Percentiles rank a stretch among this genome's conserved stretches.
Evolutionary conservation across 2,329 filamentous ascomycete species (phyloP).

Genomic region (Botrytis tulipae): DNA sequence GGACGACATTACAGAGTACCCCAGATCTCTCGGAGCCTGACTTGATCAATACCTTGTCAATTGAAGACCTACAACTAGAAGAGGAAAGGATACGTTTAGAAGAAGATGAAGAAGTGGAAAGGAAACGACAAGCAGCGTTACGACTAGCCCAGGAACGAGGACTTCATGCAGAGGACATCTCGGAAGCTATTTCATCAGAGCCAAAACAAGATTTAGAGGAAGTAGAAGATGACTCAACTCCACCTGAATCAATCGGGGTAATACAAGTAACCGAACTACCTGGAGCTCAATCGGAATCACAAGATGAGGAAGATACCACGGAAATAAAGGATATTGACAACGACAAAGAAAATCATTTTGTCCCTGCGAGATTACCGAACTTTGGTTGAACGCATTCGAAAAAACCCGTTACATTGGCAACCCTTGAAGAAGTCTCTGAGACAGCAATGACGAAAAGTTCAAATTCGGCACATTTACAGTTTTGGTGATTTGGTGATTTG

Average conservation of each 20-base stretch:
- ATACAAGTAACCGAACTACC: neutral
- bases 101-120: conserved; percentile 54
- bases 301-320: neutral
- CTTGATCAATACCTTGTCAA: conserved; percentile 45
- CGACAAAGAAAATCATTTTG: conserved; percentile 43
- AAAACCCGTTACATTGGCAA: neutral
- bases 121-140: conserved; percentile 52
- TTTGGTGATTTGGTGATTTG: conserved; percentile 47
- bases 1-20: conserved; percentile 38
- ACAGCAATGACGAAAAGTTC: conserved; percentile 71
- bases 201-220: conserved; percentile 25
- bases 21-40: conserved; percentile 39
- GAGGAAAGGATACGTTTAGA: conserved; percentile 48
- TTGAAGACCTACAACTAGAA: conserved; percentile 53
- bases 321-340: neutral
- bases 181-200: conserved; percentile 23
- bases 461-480: conserved; percentile 67
- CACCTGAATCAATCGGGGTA: neutral
- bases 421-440: neutral
- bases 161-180: conserved; percentile 42
- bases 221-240: conserved; percentile 20
- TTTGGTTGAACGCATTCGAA: conserved; percentile 40
- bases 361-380: conserved; percentile 60
- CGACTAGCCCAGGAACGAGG: conserved; percentile 52
- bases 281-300: neutral